Evolutionary conservation across 2,329 filamentous ascomycete species (phyloP), one percentile per base, ranked within the genome.

Genomic region (Clarireedia homoeocarpa): DNA sequence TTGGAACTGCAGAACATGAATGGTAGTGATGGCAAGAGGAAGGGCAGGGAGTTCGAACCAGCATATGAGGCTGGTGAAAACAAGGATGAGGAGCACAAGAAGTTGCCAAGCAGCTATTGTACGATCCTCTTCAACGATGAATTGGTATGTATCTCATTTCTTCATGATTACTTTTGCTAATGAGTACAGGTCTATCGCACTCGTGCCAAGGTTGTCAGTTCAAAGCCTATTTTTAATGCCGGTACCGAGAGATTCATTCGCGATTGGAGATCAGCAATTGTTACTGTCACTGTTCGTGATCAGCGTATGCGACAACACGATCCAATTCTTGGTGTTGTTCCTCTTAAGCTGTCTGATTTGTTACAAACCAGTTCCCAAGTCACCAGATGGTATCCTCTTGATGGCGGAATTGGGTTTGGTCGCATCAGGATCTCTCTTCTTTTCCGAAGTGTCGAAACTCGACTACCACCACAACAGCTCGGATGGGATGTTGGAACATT

Each of bases 401-500:
- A 96, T 67, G 94, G 92, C 23, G 94, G 94, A 10, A 85, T 97
- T 60, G 89, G 94, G 0, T 97, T 94, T 62, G 94, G 94, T 40
- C 86, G 92, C 6, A 80, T 95, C 58, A 86, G 91, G 42, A 87
- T 99, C 62, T 95, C 90, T 0, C 72, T 97, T 3, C 79, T 97
- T 3, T 96, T 96, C 81, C 85, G 92, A 27, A 91, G 89, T 27
- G 82, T 96, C 45, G 91, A 96, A 70, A 86, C 92, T 53, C 84
- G 84, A 47, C 77, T 97, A 1, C 91, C 91, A n/a, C 88, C 88
- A 0, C 75, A 84, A 42, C 87, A 96, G 71, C 80, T 96, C 4
- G 91, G 92, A 9, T 97, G 92, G 89, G 90, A 96, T 59, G 89
- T 97, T 45, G 94, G 94, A 38, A 96, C 92, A 0, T 96, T 97